Evolutionary conservation across 2,329 filamentous ascomycete genomes (phyloP).

Genomic region (Juglanconis oblonga): DNA sequence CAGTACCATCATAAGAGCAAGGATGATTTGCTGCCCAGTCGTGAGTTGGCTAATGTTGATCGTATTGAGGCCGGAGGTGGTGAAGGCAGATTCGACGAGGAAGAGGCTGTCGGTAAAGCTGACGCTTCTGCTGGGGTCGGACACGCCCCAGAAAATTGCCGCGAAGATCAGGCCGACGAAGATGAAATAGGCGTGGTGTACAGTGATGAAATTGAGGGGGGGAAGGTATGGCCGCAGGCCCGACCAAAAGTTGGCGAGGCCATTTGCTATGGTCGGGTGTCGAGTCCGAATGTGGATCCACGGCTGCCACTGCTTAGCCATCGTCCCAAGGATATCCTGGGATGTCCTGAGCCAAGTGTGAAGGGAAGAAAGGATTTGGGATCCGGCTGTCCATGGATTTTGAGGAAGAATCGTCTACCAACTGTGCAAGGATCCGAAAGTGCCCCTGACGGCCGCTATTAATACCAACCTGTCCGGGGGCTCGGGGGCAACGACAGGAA

Average conservation of each 20-base stretch:
- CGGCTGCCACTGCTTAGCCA: constrained; percentile 3
- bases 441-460: not conserved
- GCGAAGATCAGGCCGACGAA: constrained; percentile 51
- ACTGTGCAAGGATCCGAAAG: not conserved
- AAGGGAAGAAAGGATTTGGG: too few species aligned
- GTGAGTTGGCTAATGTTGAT: constrained; percentile 59
- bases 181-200: constrained; percentile 67
- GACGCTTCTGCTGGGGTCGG: constrained; percentile 48
- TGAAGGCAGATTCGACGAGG: constrained; percentile 63
- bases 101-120: constrained; percentile 64
- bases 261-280: not conserved
- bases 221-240: constrained; percentile 27
- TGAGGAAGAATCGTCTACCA: not conserved
- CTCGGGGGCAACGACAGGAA: not conserved
- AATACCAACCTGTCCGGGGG: not conserved
- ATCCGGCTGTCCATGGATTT: not conserved
- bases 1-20: constrained; percentile 61
- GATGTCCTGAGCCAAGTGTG: not conserved
- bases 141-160: constrained; percentile 57
- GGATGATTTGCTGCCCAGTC: constrained; percentile 62
- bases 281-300: constrained; percentile 2
- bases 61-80: constrained; percentile 62
- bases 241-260: constrained; percentile 3
- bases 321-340: not conserved
- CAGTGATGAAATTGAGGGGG: constrained; percentile 57